Conservation (phyloP, 164 flowering plant species). For the Amborella trichopoda region DNA sequence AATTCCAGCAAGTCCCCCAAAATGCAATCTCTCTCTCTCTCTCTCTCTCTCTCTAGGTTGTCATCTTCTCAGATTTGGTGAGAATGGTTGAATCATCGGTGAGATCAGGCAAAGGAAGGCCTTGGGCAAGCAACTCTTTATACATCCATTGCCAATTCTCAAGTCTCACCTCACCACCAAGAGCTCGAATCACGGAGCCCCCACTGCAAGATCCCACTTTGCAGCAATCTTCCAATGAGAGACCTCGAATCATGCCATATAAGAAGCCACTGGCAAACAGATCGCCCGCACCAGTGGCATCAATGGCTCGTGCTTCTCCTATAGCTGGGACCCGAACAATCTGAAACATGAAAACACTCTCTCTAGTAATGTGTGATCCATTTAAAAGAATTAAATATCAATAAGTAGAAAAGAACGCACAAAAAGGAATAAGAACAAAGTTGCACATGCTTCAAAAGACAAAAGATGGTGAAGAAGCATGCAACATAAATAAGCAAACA, state of each 20-base stretch:
- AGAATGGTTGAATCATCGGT: not conserved
- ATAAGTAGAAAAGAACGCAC: no score
- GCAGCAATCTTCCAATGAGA: constrained; percentile 81
- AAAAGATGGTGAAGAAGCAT: no score
- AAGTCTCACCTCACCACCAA: constrained; percentile 86
- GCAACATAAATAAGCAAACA: no score
- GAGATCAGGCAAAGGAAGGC: constrained; percentile 45
- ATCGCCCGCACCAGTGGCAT: constrained; percentile 99
- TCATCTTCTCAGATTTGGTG: no score
- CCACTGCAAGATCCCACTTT: constrained; percentile 89
- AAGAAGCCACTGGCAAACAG: constrained; percentile 90
- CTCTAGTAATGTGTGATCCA: no score
- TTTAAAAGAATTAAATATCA: no score
- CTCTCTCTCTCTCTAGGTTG: no score
- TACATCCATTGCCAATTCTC: constrained; percentile 96
- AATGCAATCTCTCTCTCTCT: no score
- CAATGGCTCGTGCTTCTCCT: constrained; percentile 51
- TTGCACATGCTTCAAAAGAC: no score
- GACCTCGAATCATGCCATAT: constrained; percentile 74
- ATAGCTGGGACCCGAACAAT: constrained; percentile 67
- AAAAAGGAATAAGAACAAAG: no score
- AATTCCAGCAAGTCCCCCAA: no score
- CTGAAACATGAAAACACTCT: constrained; percentile 36
- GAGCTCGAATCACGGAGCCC: constrained; percentile 71
- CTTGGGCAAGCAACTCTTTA: constrained; percentile 71